Base-by-base conservation (phyloP, 305 asterid genomes). In the Fraxinus greggii region DNA sequence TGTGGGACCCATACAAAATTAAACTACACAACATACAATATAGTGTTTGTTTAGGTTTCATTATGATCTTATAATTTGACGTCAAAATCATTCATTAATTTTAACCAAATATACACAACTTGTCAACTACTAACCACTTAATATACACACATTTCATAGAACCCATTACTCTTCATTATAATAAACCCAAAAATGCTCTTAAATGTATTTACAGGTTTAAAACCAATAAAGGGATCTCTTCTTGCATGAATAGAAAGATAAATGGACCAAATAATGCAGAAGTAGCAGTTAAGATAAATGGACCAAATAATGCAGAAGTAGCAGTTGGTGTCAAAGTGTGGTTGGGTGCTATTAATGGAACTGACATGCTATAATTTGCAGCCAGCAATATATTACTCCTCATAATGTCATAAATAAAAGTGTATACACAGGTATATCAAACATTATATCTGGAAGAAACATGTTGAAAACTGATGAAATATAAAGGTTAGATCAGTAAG, bases 401-500 rank as follows among this genome's bases (percentile, higher is more conserved):
- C 48, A 70, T 38, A 77, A 3, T 17, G 28, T 51, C 45, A 76
- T 21, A 76, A 45, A 15, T 17, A 76, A 51, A 29, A 48, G 38
- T 26, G 70, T 76, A 12, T 1, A 0, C 4, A 51, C 72, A 8
- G 26, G 45, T 76, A 59, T 13, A 59, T 48, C 21, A 17, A 13
- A 35, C 35, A 76, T 7, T 51, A 6, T 15, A 15, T 45, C 35
- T 15, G 19, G 63, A 45, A 45, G 79, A 36, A 65, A 24, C 10
- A 28, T 63, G 8, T 15, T 23, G 40, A 26, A 78, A 38, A 61
- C 69, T 70, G 59, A 17, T 51, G 28, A 70, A 80, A 80, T 31
- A 42, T 56, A 73, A 76, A 56, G 45, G 77, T 45, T 77, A 80
- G 35, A 65, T 42, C 77, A 75, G 26, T 24, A n/a, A 76, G 65